These are phyloP conservation scores for Trametes elegans DNA, from an alignment of 768 basidiomycete species.

Conservation along the genomic window DNA sequence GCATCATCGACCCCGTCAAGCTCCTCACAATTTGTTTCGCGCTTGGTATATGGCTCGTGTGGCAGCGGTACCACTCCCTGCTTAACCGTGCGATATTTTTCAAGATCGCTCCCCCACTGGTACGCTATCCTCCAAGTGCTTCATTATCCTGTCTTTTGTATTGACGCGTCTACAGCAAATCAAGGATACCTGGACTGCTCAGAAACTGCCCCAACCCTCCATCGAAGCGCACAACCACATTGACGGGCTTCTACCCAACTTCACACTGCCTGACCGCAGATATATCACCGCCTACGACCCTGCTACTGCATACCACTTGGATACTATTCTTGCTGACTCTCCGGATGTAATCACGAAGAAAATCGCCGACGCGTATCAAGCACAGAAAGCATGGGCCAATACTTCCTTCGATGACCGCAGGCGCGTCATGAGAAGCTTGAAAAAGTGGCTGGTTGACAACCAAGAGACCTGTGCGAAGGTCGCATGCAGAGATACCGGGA, in stretches of 20 bases:
- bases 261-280: constrained; percentile 45
- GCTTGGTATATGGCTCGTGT: constrained; percentile 77
- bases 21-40: constrained; percentile 69
- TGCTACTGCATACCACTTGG: constrained; percentile 79
- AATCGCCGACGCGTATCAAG: constrained; percentile 59
- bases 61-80: constrained; percentile 69
- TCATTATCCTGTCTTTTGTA: no score
- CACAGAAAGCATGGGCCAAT: constrained; percentile 71
- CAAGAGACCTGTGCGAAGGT: constrained; percentile 84
- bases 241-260: constrained; percentile 50
- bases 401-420: constrained; percentile 79
- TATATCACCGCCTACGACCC: constrained; percentile 95
- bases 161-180: constrained; percentile 30
- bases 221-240: constrained; percentile 65
- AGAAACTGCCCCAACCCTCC: constrained; percentile 53
- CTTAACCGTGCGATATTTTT: constrained; percentile 76
- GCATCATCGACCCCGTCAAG: constrained; percentile 57
- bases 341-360: constrained; percentile 69
- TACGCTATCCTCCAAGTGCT: constrained; percentile 40
- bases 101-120: constrained; percentile 53
- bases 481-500: constrained; percentile 92
- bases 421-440: constrained; percentile 79
- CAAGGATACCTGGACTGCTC: constrained; percentile 51
- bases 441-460: constrained; percentile 92
- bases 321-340: constrained; percentile 74